These are phyloP conservation scores for Ophiosphaerella herpotricha DNA, from an alignment of 2,329 filamentous ascomycete genomes.

Conservation along the genomic window DNA sequence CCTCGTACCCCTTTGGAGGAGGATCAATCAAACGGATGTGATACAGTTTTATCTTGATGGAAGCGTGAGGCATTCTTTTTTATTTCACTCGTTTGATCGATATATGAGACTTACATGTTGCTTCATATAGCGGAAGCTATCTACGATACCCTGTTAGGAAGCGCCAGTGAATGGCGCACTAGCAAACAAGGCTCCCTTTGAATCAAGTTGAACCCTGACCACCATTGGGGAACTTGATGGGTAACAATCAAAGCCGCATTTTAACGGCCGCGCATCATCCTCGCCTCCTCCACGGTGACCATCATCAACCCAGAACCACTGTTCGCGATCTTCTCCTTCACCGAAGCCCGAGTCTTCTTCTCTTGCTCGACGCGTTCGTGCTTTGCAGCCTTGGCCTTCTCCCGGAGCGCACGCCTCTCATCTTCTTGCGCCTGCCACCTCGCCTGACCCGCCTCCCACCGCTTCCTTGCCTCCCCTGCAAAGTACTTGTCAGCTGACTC, in stretches of 20 bases:
- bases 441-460: not conserved
- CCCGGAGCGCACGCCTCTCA: not conserved
- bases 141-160: too few relatives aligned
- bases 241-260: not conserved
- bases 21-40: too few relatives aligned
- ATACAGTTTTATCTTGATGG: too few relatives aligned
- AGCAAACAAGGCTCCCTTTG: too few relatives aligned
- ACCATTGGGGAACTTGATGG: conserved; percentile 1
- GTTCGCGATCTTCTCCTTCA: conserved; percentile 9
- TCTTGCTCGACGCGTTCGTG: conserved; percentile 1
- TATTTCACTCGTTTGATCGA: too few relatives aligned
- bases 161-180: too few relatives aligned
- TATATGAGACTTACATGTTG: too few relatives aligned
- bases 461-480: not conserved
- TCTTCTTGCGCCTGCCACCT: conserved; percentile 3
- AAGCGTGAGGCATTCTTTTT: too few relatives aligned
- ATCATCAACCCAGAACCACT: conserved; percentile 6
- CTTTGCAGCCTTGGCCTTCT: not conserved
- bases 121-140: too few relatives aligned
- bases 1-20: too few relatives aligned
- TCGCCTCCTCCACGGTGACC: conserved; percentile 8
- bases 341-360: not conserved
- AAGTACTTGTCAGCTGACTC: conserved; percentile 9
- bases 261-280: conserved; percentile 6
- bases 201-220: too few relatives aligned